Conservation (phyloP, 192 early-diverging fungal genomes). For the Diversispora epigaea region DNA sequence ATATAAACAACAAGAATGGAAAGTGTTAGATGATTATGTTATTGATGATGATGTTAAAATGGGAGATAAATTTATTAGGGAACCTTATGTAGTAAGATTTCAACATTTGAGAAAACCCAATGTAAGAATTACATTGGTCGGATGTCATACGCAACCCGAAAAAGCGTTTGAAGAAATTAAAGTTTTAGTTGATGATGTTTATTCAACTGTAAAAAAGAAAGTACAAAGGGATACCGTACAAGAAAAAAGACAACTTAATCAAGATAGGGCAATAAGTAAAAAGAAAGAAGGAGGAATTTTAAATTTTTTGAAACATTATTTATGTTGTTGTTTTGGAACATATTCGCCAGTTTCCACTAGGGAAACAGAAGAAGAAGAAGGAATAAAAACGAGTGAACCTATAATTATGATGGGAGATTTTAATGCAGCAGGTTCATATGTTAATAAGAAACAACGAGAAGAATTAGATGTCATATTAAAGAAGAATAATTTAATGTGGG, state of each 20-base stretch:
- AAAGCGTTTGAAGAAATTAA: conserved; percentile 25
- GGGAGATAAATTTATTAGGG: conserved; percentile 27
- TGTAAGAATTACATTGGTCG: conserved; percentile 24
- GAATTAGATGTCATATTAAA: conserved; percentile 9
- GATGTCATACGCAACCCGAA: conserved; percentile 32
- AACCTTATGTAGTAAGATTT: conserved; percentile 30
- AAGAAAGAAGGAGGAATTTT: neutral
- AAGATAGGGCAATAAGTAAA: neutral
- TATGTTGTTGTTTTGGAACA: neutral
- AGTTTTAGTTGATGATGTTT: conserved; percentile 20
- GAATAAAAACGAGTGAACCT: neutral
- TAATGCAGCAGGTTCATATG: conserved; percentile 31
- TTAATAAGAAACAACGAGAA: conserved; percentile 22
- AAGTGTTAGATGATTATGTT: conserved; percentile 28
- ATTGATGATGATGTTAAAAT: conserved; percentile 27
- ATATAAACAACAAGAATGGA: conserved; percentile 25
- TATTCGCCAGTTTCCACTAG: neutral
- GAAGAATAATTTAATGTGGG: conserved; percentile 13
- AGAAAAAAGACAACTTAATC: neutral
- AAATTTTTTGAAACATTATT: neutral
- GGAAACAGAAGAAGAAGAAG: neutral
- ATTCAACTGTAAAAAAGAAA: conserved; percentile 16
- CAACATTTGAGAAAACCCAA: conserved; percentile 11
- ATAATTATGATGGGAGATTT: conserved; percentile 34
- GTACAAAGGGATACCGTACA: neutral